A percentile compares a stretch with the other conserved stretches of the same genome.
Conservation (phyloP, 23 red algal species). For the Pyropia haitanensis region DNA sequence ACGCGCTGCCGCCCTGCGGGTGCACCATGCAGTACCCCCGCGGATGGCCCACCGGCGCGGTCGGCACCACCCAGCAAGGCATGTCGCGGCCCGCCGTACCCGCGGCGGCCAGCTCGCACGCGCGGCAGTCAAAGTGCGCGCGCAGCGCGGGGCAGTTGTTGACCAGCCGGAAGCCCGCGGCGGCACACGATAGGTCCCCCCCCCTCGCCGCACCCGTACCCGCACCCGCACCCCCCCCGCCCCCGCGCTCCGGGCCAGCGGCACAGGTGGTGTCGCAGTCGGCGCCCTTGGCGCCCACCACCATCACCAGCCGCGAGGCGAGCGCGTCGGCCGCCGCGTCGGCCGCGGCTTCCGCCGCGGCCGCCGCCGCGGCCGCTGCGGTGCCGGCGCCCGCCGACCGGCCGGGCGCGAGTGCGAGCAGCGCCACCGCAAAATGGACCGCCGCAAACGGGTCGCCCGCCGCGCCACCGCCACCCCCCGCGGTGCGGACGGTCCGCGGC, state of each 20-base stretch:
- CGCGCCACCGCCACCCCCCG: too few species aligned
- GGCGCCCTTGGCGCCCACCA: background rate
- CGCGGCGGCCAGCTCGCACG: constrained; percentile 48
- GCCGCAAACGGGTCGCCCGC: too few species aligned
- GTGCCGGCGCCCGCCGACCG: background rate
- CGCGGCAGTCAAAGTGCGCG: constrained; percentile 21
- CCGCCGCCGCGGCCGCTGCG: background rate
- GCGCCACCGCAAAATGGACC: too few species aligned
- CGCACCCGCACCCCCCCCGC: constrained; percentile 16
- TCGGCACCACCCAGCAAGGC: constrained; percentile 45
- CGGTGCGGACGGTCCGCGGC: too few species aligned
- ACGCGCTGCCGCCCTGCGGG: constrained; percentile 13
- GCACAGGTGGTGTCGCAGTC: too few species aligned
- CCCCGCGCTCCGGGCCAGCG: background rate
- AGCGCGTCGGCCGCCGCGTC: constrained; percentile 19
- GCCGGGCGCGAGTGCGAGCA: too few species aligned
- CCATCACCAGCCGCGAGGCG: constrained; percentile 7
- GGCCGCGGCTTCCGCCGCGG: background rate
- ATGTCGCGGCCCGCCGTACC: constrained; percentile 64
- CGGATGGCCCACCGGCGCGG: constrained; percentile 54
- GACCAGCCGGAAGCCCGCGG: constrained; percentile 23
- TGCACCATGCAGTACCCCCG: constrained; percentile 58
- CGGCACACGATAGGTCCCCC: constrained; percentile 22
- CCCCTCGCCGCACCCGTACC: background rate
- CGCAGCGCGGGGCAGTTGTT: constrained; percentile 57